Conservation (phyloP, 257 asterid species). For the Eucommia ulmoides region DNA sequence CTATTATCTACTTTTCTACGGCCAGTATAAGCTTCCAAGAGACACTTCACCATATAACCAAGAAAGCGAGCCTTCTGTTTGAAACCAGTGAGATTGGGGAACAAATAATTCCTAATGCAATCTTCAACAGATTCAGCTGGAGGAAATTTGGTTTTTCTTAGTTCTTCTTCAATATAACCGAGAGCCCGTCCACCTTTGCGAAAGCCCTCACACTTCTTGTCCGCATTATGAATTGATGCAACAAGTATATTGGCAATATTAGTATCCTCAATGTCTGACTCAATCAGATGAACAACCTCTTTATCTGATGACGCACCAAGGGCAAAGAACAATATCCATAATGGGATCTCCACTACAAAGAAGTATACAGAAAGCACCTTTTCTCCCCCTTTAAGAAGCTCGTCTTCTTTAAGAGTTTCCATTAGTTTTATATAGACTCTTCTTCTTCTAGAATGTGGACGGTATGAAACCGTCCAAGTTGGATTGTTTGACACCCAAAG, state of each 20-base stretch:
- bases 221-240: conserved; percentile 72
- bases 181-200: conserved; percentile 42
- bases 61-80: conserved; percentile 70
- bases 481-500: conserved; percentile 63
- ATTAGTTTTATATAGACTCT: conserved; percentile 56
- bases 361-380: conserved; percentile 57
- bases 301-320: conserved; percentile 62
- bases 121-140: conserved; percentile 73
- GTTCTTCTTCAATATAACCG: conserved; percentile 24
- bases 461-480: conserved; percentile 56
- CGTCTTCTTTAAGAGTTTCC: conserved; percentile 38
- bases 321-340: conserved; percentile 80
- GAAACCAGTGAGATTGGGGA: conserved; percentile 45
- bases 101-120: conserved; percentile 38
- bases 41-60: conserved; percentile 80
- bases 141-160: conserved; percentile 47
- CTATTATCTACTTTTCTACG: conserved; percentile 67
- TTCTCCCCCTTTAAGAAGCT: conserved; percentile 40
- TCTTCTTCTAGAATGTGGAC: conserved; percentile 34
- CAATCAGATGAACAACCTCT: conserved; percentile 58
- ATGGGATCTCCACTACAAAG: conserved; percentile 50
- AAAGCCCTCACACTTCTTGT: conserved; percentile 41
- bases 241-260: conserved; percentile 39
- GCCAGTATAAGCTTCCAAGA: conserved; percentile 65
- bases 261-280: conserved; percentile 34